Percentiles rank a stretch among this genome's conserved stretches.
These are phyloP conservation scores for Pseudozyma pruni DNA, from an alignment of 1,284 basidiomycete genomes.

Conservation along the genomic window DNA sequence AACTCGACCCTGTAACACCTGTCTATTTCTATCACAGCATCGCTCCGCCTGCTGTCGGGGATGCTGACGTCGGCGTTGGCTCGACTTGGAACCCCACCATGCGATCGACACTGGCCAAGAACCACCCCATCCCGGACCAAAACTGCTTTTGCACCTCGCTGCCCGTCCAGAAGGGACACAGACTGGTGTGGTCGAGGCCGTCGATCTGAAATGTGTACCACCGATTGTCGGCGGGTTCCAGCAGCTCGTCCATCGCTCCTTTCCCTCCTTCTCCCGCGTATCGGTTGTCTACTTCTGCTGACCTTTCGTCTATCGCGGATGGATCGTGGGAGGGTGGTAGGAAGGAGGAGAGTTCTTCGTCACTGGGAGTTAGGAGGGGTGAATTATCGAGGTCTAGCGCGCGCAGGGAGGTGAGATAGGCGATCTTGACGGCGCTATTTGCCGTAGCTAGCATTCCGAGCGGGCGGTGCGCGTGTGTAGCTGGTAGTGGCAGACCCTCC, in stretches of 20 bases:
- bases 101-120: slow-evolving; percentile 35
- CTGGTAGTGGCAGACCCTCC: slow-evolving; percentile 7
- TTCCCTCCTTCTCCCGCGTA: background rate
- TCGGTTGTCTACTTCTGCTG: background rate
- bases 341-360: slow-evolving; percentile 28
- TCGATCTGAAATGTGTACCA: slow-evolving; percentile 46
- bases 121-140: slow-evolving; percentile 47
- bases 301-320: no score
- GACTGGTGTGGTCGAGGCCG: slow-evolving; percentile 33
- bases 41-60: no score
- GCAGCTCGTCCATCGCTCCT: background rate
- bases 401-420: slow-evolving; percentile 26
- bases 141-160: slow-evolving; percentile 46
- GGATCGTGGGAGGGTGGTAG: slow-evolving; percentile 6
- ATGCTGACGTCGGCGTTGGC: background rate
- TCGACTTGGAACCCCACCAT: slow-evolving; percentile 5
- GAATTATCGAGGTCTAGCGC: slow-evolving; percentile 17
- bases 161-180: slow-evolving; percentile 53
- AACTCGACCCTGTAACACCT: no score
- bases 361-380: slow-evolving; percentile 26
- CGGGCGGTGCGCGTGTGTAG: slow-evolving; percentile 7
- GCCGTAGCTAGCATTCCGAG: slow-evolving; percentile 15
- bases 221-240: slow-evolving; percentile 24
- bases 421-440: slow-evolving; percentile 9
- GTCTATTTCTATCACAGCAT: no score